phyloP scores from a whole-genome alignment of 2,329 filamentous ascomycete genomes.

The Pyrenophora graminea region DNA sequence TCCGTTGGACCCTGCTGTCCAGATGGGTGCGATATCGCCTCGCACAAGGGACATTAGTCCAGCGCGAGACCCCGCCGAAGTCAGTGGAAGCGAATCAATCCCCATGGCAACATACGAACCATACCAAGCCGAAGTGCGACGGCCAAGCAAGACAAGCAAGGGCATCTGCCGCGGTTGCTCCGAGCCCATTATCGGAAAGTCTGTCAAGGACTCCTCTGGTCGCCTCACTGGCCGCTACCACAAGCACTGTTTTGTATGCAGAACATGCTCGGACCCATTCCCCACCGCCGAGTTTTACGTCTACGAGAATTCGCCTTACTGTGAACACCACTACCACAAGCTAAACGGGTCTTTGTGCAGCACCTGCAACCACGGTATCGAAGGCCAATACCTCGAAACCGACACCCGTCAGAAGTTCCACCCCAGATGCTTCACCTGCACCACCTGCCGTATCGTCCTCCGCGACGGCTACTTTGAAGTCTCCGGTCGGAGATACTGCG shows the following conservation, averaged over 20 bases:
- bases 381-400: constrained; percentile 91
- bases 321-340: constrained; percentile 88
- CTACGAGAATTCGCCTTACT: constrained; percentile 83
- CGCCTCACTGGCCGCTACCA: constrained; percentile 92
- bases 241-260: constrained; percentile 91
- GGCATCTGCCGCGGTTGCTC: constrained; percentile 84
- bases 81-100: constrained; percentile 14
- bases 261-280: constrained; percentile 80
- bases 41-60: constrained; percentile 16
- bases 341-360: constrained; percentile 86
- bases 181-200: constrained; percentile 81
- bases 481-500: constrained; percentile 78
- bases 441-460: constrained; percentile 73
- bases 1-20: constrained; percentile 48
- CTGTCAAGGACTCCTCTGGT: constrained; percentile 90
- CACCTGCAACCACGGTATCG: constrained; percentile 81
- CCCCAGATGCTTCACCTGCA: constrained; percentile 81
- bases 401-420: constrained; percentile 80
- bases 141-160: constrained; percentile 57
- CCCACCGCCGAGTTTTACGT: constrained; percentile 92
- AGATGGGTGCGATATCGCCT: constrained; percentile 34
- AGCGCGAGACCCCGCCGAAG: constrained; percentile 21
- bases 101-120: constrained; percentile 18
- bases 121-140: constrained; percentile 26
- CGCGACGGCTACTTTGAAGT: constrained; percentile 91